Conservation (phyloP, 2,329 filamentous ascomycete species). For the Clonostachys solani region DNA sequence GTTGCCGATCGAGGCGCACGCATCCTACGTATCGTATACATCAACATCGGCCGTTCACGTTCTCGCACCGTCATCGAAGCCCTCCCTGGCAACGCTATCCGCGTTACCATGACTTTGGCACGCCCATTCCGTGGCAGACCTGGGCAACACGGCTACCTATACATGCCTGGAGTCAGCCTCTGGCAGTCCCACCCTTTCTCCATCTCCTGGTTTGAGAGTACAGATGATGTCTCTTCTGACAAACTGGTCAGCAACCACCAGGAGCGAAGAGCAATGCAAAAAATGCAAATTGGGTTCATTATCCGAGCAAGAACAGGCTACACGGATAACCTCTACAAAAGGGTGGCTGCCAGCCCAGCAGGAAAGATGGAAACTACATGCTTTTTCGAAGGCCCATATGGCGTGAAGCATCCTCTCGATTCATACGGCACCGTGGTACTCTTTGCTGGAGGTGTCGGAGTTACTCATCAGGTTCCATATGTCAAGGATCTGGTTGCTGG, state of each 20-base stretch:
- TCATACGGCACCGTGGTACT: conserved; percentile 77
- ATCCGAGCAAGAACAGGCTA: conserved; percentile 72
- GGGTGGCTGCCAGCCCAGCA: conserved; percentile 56
- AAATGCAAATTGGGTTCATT: conserved; percentile 65
- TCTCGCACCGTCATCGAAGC: conserved; percentile 69
- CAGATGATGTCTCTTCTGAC: conserved; percentile 42
- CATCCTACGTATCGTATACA: conserved; percentile 54
- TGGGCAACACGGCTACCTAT: conserved; percentile 76
- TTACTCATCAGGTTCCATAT: conserved; percentile 75
- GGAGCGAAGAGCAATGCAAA: conserved; percentile 55
- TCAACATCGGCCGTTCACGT: conserved; percentile 63
- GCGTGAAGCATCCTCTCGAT: conserved; percentile 64
- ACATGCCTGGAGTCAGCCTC: conserved; percentile 67
- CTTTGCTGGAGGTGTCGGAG: conserved; percentile 76
- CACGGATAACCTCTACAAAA: conserved; percentile 65
- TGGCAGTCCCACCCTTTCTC: conserved; percentile 80
- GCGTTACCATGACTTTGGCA: conserved; percentile 69
- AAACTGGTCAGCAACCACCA: conserved; percentile 56
- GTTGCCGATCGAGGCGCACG: conserved; percentile 57
- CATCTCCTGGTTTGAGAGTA: conserved; percentile 71
- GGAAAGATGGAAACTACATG: conserved; percentile 61
- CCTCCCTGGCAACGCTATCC: conserved; percentile 69
- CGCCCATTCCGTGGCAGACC: conserved; percentile 73
- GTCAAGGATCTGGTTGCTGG: conserved; percentile 68
- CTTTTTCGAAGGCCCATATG: conserved; percentile 74